These are phyloP conservation scores for Blastobotrys mokoenaii DNA, from an alignment of 805 yeast species.

Conservation along the genomic window DNA sequence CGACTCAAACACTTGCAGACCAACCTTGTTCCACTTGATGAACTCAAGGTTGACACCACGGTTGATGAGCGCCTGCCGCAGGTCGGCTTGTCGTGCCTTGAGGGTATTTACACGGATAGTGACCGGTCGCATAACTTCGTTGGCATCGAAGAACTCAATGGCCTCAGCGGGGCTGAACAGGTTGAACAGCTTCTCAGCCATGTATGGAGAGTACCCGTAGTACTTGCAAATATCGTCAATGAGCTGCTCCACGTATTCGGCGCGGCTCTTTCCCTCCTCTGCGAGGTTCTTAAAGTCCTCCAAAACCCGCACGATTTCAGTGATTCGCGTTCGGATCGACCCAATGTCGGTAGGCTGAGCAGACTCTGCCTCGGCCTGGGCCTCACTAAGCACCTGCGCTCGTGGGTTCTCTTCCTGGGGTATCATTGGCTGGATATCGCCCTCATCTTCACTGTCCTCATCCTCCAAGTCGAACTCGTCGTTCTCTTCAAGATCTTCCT, in stretches of 20 bases:
- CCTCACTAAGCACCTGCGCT: constrained; percentile 54
- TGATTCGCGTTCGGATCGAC: constrained; percentile 83
- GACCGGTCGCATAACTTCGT: constrained; percentile 92
- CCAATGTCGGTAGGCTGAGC: constrained; percentile 56
- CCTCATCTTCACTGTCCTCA: constrained; percentile 41
- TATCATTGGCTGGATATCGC: constrained; percentile 29
- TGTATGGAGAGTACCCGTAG: constrained; percentile 84
- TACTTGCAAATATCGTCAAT: constrained; percentile 82
- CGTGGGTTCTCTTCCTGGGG: constrained; percentile 26
- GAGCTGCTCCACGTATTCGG: constrained; percentile 71
- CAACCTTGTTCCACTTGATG: constrained; percentile 95
- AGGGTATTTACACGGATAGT: constrained; percentile 97
- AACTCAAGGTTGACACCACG: constrained; percentile 97
- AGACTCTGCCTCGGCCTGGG: constrained; percentile 44
- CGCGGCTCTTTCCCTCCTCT: constrained; percentile 80
- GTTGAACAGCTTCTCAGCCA: constrained; percentile 90
- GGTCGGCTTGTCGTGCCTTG: constrained; percentile 88
- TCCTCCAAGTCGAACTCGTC: constrained; percentile 16
- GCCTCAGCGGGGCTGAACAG: constrained; percentile 94
- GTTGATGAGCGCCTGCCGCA: constrained; percentile 89
- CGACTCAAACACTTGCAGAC: constrained; percentile 92
- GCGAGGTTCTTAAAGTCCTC: constrained; percentile 79
- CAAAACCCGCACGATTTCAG: constrained; percentile 87
- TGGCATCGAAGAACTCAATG: constrained; percentile 96
- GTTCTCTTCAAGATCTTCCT: constrained; percentile 15